Evolutionary conservation across 2,329 filamentous ascomycete species (phyloP), one percentile per base, ranked within the genome.

Genomic region (Alternaria sp.): DNA sequence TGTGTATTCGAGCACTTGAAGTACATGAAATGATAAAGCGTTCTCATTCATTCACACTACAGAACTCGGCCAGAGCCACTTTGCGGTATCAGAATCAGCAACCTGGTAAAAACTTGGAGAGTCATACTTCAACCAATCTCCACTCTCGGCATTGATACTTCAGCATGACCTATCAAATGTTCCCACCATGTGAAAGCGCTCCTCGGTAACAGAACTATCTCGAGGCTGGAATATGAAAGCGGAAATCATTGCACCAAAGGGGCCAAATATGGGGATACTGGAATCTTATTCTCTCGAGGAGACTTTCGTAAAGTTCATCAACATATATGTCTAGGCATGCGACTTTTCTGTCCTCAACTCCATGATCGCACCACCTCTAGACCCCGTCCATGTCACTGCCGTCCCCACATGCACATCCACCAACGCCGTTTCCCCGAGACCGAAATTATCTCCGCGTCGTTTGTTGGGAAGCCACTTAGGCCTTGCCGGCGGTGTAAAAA

Each of bases 401-500:
- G 19, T 28, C 30, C 12, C 47, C 23, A 50, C 59, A 65, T 54
- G 26, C 44, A 6, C 49, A 56, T 45, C 56, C 62, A 47, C 62
- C 66, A 69, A 73, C 68, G 65, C 71, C 71, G 40, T 47, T 59
- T 28, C 58, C 51, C 40, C n/a, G 26, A 26, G 44, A 44, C 59
- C 36, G 54, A 52, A n/a, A 13, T 40, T 25, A 13, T n/a, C 21
- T 10, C 10, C 28, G 7, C 28, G 17, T 25, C 7, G 3, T 5
- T 10, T 28, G 17, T 8, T 30, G 44, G 12, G 10, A 40, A 17
- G 36, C n/a, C 26, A 57, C 67, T 66, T 92, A 96, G 82, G 95
- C 83, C 84, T 93, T 87, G 77, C 87, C 87, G 76, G 91, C 87
- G 75, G 92, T 88, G 86, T 96, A 94, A 88, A 99, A 99, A 9